Evolutionary conservation across 352 stramenopile species (phyloP).

Genomic region (Paralagenidium karlingii): DNA sequence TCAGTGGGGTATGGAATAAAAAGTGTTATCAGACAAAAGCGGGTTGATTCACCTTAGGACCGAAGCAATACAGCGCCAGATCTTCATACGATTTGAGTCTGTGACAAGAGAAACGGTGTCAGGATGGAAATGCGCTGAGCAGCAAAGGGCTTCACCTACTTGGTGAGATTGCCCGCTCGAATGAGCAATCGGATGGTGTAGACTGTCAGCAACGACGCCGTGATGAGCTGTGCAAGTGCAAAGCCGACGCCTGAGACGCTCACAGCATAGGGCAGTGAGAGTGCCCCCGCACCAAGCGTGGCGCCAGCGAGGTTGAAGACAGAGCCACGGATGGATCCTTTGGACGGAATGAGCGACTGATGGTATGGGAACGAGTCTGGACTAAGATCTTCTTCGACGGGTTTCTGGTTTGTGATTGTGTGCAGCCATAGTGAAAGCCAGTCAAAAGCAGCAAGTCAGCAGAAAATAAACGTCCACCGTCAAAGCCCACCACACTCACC

Average conservation of each 20-base stretch:
- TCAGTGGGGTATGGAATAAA: background rate
- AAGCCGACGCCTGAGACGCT: constrained; percentile 68
- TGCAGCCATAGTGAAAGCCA: background rate
- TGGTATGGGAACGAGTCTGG: constrained; percentile 56
- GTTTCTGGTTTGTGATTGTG: too few relatives aligned
- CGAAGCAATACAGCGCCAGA: constrained; percentile 72
- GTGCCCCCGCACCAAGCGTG: constrained; percentile 59
- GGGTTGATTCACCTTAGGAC: constrained; percentile 29
- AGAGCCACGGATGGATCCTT: constrained; percentile 70
- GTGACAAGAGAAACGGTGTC: background rate
- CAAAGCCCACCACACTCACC: too few relatives aligned
- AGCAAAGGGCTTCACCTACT: constrained; percentile 27
- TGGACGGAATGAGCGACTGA: constrained; percentile 67
- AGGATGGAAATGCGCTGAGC: background rate
- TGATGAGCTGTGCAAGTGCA: constrained; percentile 49
- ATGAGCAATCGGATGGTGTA: constrained; percentile 79
- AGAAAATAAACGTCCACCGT: too few relatives aligned
- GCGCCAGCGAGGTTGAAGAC: constrained; percentile 78
- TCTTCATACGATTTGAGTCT: constrained; percentile 82
- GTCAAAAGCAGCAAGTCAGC: constrained; percentile 1
- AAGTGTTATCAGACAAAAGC: background rate
- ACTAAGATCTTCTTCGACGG: constrained; percentile 27
- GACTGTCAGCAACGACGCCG: constrained; percentile 57
- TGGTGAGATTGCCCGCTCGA: constrained; percentile 61
- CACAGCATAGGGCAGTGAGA: constrained; percentile 72